Conservation (phyloP, 768 basidiomycete genomes). For the Leccinum truebloodii region DNA sequence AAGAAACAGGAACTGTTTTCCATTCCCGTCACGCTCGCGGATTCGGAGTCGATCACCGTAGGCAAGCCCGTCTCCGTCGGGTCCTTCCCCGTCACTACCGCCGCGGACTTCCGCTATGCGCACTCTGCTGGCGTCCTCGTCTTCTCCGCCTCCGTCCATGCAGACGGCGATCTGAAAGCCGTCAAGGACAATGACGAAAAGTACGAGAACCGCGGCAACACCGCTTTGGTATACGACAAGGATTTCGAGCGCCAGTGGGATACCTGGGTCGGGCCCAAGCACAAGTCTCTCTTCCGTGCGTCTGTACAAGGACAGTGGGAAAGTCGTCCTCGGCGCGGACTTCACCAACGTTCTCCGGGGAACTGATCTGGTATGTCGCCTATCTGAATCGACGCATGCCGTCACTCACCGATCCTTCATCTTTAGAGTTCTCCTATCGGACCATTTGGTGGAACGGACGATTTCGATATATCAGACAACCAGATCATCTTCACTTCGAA, state of each 20-base stretch:
- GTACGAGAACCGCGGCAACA: slow-evolving; percentile 71
- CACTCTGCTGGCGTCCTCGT: slow-evolving; percentile 60
- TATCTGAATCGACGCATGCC: neutral
- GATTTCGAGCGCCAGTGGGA: slow-evolving; percentile 81
- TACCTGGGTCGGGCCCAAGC: slow-evolving; percentile 73
- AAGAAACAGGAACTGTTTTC: too few relatives aligned
- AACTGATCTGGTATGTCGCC: slow-evolving; percentile 61
- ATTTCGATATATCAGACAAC: slow-evolving; percentile 71
- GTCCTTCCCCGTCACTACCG: slow-evolving; percentile 65
- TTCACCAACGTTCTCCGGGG: slow-evolving; percentile 64
- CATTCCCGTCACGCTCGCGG: too few relatives aligned
- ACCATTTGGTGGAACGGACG: slow-evolving; percentile 82
- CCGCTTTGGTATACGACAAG: slow-evolving; percentile 69
- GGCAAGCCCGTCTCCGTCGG: slow-evolving; percentile 51
- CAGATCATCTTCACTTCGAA: slow-evolving; percentile 85
- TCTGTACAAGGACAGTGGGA: slow-evolving; percentile 46
- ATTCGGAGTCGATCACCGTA: slow-evolving; percentile 3
- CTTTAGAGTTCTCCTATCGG: slow-evolving; percentile 71
- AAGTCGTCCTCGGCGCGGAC: slow-evolving; percentile 54
- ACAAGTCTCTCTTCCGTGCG: slow-evolving; percentile 67
- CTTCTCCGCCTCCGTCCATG: slow-evolving; percentile 83
- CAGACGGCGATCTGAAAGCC: slow-evolving; percentile 69
- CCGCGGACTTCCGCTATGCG: slow-evolving; percentile 71
- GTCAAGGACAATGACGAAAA: slow-evolving; percentile 69
- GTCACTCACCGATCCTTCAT: neutral